Base-by-base conservation (phyloP, 345 rosid species). In the Lenwebbia sp. region DNA sequence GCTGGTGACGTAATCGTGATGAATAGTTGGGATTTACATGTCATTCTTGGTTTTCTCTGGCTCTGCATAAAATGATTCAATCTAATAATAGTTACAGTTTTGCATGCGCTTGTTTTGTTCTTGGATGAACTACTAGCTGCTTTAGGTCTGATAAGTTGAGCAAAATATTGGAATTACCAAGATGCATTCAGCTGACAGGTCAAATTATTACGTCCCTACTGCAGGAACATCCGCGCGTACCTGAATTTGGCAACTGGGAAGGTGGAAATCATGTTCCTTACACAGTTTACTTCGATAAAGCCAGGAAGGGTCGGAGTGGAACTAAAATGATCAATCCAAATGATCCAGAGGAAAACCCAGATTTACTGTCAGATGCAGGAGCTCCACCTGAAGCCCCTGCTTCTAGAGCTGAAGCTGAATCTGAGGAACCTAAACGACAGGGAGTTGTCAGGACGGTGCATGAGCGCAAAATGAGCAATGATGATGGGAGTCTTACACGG, bases 171-270 rank as follows among this genome's bases (percentile, higher is more conserved):
- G 41, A 37, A 19, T 70, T 70, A 70, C 81, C 47, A 70, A 70
- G 81, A 70, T 70, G 78, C 25, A 19, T 70, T 33, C 78, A 70
- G 47, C 47, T 37, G 47, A 70, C 81, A 9, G 21, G 13, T 91
- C 88, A 90, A 83, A 75, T 55, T 26, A 57, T 86, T 26, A 74
- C 86, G 51, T 85, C 83, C 3, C 85, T 86, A 84, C 60, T 30
- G 84, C 94, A 95, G 96, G 93, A 95, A 87, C 94, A 92, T 83
- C 90, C 98, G 2, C 92, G 89, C 74, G 99, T 95, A 65, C 98
- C 99, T 2, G 90, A 90, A 83, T 96, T 96, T 91, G 99, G 99
- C 83, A 93, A 96, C 88, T 96, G 98, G 98, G 98, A 95, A 53
- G 90, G 90, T 83, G 95, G 91, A 37, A 97, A 94, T 84, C 90